Evolutionary conservation across 73 alveolate species (phyloP), one percentile per base, ranked within the genome.

Genomic region (Paramecium octaurelia): DNA sequence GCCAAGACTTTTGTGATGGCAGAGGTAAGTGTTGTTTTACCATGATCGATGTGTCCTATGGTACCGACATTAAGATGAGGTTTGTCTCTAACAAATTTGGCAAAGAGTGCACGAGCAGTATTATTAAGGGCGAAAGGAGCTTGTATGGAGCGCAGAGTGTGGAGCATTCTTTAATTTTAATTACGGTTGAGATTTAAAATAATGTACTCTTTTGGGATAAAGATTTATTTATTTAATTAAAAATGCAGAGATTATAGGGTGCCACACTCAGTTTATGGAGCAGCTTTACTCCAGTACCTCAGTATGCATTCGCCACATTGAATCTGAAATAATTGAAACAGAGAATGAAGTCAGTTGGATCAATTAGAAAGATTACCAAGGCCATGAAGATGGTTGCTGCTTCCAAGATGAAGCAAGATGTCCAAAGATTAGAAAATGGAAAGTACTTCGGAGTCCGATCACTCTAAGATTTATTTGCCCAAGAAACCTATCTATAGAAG

Each of bases 351-450:
- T 95, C 99, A 20, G 98, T 96, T 29, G 83, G 71, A 60, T 90
- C 97, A 48, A 96, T 96, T 64, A 97, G 94, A 86, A 96, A 96
- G 96, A 96, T 96, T 95, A 96, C 99, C 85, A 97, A 97, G 92
- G 98, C 99, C 87, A 97, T 97, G 99, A 97, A 97, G 96, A 97
- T 97, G 99, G 97, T 97, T 93, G 99, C 99, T 29, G 97, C 99
- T 23, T 69, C 98, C 34, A 97, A 97, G 59, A 96, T 97, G 98
- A 95, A 95, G 73, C 93, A 92, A 44, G 98, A 97, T 31, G 92
- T 95, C 18, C 58, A 80, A 11, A 94, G 98, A 88, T 95, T 97
- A 58, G 96, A 92, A 21, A 92, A 86, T 44, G 99, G 99, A 40
- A 94, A 92, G 77, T 50, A 87, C 77, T 97, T 97, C 73, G 99